These are phyloP conservation scores for Phaeophleospora eucalypticola DNA, from an alignment of 2,329 filamentous ascomycete species.

Conservation along the genomic window DNA sequence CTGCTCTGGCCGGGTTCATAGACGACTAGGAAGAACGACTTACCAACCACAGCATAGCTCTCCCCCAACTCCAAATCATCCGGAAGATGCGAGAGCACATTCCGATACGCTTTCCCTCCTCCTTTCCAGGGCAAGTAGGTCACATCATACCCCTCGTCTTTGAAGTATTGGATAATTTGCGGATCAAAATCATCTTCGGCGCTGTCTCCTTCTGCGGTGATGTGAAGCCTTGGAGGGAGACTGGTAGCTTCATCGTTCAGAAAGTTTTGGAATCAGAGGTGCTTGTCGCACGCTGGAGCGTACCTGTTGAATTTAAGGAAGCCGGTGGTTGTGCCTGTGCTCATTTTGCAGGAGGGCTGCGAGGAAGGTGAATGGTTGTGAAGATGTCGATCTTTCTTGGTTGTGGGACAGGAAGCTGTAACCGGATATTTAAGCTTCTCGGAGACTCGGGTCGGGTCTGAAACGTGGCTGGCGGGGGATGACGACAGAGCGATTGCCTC, in stretches of 20 bases:
- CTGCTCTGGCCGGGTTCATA: too few relatives aligned
- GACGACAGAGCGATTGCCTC: neutral
- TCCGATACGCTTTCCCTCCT: slow-evolving; percentile 30
- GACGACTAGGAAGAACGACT: neutral
- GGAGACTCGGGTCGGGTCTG: neutral
- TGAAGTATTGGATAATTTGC: slow-evolving; percentile 37
- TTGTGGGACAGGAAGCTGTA: neutral
- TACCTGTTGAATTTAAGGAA: slow-evolving; percentile 28
- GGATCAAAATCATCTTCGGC: slow-evolving; percentile 35
- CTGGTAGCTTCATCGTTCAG: slow-evolving; percentile 1
- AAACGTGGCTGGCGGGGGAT: neutral
- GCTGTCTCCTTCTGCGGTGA: slow-evolving; percentile 32
- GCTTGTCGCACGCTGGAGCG: neutral
- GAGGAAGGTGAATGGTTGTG: neutral
- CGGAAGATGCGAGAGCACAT: slow-evolving; percentile 34
- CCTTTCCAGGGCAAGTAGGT: slow-evolving; percentile 35
- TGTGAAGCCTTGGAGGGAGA: slow-evolving; percentile 32
- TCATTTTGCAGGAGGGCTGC: neutral
- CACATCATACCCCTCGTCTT: slow-evolving; percentile 42
- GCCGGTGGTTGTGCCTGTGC: slow-evolving; percentile 9
- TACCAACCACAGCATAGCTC: slow-evolving; percentile 25
- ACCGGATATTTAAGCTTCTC: neutral
- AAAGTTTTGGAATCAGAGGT: neutral
- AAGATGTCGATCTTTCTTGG: neutral
- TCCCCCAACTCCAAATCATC: slow-evolving; percentile 36